Evolutionary conservation across 495 filamentous ascomycete species (phyloP), one percentile per base, ranked within the genome.

Genomic region (Talaromyces ruber): DNA sequence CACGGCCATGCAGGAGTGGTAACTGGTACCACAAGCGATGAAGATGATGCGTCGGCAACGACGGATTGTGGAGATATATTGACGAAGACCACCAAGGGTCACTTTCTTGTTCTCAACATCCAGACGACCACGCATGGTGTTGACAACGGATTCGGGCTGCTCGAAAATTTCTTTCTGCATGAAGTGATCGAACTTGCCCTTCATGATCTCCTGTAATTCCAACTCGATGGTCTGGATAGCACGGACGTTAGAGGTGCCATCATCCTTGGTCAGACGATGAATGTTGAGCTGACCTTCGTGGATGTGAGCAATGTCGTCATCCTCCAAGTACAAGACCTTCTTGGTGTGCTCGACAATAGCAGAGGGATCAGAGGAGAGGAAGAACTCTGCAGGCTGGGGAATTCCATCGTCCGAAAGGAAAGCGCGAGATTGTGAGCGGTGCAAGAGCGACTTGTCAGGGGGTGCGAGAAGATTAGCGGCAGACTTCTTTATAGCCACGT

Each of bases 131-230:
- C 94, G 89, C 94, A 98, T 98, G 50, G 95, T 97, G 82, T 98
- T 98, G 78, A 98, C 87, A 62, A 98, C 91, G 5, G 94, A 98
- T 78, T 98, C 94, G 62, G 94, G 94, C 79, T 98, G 94, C 80
- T 98, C 94, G 75, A 98, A 98, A 70, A 98, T 98, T 74, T 98
- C 94, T 82, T 98, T 98, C 73, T 98, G 95, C 94, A 98, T 98
- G 82, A 97, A 98, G 77, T 98, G 94, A 72, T 98, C 94, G 76
- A 98, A 98, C 70, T 93, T 95, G 71, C 94, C 94, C 85, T 98
- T 98, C 94, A 98, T 98, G 75, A 98, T 98, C 79, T 98, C 94
- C 80, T 98, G 94, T 60, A 98, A 86, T 83, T 98, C 91, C 45
- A 98, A 87, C 79, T 98, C 94, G 60, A 98, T 84, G 50, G 94